These are phyloP conservation scores for Sequoia sempervirens DNA, from an alignment of 75 land plant genomes.

Conservation along the genomic window DNA sequence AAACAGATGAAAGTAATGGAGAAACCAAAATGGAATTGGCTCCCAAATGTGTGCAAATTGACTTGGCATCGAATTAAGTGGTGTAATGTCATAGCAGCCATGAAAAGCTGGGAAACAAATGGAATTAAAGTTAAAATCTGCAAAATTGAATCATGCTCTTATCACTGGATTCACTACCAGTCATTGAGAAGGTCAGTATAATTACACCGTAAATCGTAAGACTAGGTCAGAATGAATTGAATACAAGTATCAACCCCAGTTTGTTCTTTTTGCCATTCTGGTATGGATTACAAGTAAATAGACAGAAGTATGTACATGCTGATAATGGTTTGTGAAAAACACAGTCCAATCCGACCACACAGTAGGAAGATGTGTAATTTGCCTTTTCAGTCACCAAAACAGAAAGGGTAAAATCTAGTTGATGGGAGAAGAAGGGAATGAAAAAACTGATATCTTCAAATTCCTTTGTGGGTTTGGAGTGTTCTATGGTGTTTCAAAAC, in stretches of 20 bases:
- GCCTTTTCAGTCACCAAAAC: background rate
- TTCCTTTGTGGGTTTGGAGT: background rate
- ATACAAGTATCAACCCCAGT: background rate
- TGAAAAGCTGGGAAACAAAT: too few species aligned
- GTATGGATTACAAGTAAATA: background rate
- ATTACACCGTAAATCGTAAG: background rate
- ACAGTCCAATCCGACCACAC: background rate
- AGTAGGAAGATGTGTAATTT: background rate
- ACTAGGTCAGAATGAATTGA: background rate
- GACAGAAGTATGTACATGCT: background rate
- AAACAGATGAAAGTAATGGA: too few species aligned
- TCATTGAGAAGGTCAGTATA: too few species aligned
- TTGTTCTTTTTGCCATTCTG: background rate
- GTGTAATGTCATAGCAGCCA: too few species aligned
- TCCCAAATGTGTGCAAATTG: too few species aligned
- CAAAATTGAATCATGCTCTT: too few species aligned
- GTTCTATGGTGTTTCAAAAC: background rate
- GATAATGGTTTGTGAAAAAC: background rate
- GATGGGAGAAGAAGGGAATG: background rate
- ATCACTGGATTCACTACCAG: too few species aligned
- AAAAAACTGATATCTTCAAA: background rate
- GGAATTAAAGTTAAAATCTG: too few species aligned
- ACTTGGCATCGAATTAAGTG: too few species aligned
- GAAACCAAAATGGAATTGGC: too few species aligned
- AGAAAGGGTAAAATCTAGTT: background rate